Evolutionary conservation across 2,329 filamentous ascomycete species (phyloP), one percentile per base, ranked within the genome.

Genomic region (Ambrosiella beaveri): DNA sequence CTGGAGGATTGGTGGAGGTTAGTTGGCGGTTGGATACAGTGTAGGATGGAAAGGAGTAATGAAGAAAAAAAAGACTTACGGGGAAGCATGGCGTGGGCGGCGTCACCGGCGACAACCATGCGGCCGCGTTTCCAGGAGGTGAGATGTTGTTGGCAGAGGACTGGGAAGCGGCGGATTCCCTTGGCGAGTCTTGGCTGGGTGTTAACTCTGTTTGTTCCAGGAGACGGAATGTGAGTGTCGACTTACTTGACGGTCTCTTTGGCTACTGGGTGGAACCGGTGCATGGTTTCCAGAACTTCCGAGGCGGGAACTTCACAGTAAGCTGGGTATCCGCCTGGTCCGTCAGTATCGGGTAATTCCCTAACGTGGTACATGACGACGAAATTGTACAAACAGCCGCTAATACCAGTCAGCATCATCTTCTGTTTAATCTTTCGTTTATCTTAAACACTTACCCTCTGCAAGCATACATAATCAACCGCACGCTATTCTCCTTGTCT

Each of bases 1-100:
- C 70, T 69, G 51, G 59, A 7, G 7, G 19, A 27, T 27, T 27
- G 27, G 5, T 27, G 27, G 27, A 27, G 27, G 27, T 27, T 27
- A 27, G 27, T 27, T 27, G 27, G 2, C 4, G 64, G 66, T 52
- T 60, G 11, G 9, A 12, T 15, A 12, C 2, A 7, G n/a, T 50
- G 13, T 7, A 40, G 38, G 37, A 13, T 17, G 8, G n/a, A n/a
- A 38, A 2, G 37, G 15, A 12, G 5, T 39, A 41, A 15, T 8
- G 12, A 6, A 47, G 44, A n/a, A 15, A 15, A 54, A 54, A 36
- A 19, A 37, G 3, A 50, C 44, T 57, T 57, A 57, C 55, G 44
- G n/a, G 44, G 69, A 9, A 71, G 65, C 67, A 70, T 71, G 0
- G 69, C 69, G 57, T 71, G 70, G 0, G 70, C 69, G 0, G 70